Evolutionary conservation across 148 eudicot species (phyloP).

Genomic region (Diospyros kaki): DNA sequence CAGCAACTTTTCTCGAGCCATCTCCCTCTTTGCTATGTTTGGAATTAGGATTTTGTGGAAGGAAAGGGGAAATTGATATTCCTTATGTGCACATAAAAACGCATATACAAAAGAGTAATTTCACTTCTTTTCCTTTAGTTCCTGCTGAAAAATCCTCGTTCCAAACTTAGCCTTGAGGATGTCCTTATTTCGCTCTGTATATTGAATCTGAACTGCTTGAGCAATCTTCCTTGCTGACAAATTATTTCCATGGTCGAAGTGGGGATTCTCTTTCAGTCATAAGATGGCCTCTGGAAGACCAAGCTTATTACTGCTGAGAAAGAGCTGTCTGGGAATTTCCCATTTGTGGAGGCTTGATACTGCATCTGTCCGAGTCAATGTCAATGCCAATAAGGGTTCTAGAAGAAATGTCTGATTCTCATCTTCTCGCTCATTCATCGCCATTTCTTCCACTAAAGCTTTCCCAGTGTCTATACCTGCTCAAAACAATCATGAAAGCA

Average conservation of each 20-base stretch:
- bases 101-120: too few relatives aligned
- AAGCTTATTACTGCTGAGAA: conserved; percentile 51
- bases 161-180: conserved; percentile 21
- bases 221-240: conserved; percentile 41
- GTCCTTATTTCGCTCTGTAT: conserved; percentile 37
- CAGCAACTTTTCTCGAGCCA: neutral
- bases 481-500: conserved; percentile 13
- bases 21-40: neutral
- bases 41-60: neutral
- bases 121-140: too few relatives aligned
- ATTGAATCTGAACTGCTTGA: conserved; percentile 43
- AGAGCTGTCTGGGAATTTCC: conserved; percentile 54
- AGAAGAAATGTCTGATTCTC: conserved; percentile 32
- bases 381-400: conserved; percentile 54
- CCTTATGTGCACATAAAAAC: neutral
- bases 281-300: conserved; percentile 65
- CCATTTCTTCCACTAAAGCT: conserved; percentile 50
- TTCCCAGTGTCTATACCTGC: conserved; percentile 71
- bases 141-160: too few relatives aligned
- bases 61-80: neutral
- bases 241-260: neutral
- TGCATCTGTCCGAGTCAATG: conserved; percentile 39
- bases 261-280: conserved; percentile 53
- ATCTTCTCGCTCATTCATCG: conserved; percentile 32
- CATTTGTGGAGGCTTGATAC: conserved; percentile 49